Evolutionary conservation across 495 filamentous ascomycete species (phyloP).

Genomic region (Penicillium tannophilum): DNA sequence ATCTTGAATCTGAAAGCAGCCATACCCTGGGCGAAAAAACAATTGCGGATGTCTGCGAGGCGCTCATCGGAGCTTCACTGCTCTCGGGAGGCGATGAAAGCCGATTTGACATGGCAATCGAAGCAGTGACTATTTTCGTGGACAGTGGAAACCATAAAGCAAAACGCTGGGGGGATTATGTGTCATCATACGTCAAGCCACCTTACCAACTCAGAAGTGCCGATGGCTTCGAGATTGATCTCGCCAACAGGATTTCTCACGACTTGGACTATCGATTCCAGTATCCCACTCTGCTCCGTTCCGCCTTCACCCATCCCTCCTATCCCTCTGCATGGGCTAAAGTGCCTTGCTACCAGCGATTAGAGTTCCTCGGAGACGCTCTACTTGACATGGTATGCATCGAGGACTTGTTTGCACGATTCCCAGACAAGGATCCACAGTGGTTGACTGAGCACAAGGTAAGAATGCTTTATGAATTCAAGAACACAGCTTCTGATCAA

Average conservation of each 20-base stretch:
- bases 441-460: constrained; percentile 98
- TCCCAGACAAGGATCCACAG: constrained; percentile 82
- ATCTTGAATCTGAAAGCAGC: constrained; percentile 49
- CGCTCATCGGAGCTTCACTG: constrained; percentile 87
- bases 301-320: constrained; percentile 89
- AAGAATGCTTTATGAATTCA: constrained; percentile 3
- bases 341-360: constrained; percentile 85
- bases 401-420: constrained; percentile 73
- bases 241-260: constrained; percentile 64
- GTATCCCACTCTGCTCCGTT: constrained; percentile 74
- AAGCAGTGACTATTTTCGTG: constrained; percentile 79
- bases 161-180: constrained; percentile 71
- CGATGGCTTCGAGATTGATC: constrained; percentile 58
- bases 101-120: constrained; percentile 77
- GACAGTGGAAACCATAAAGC: constrained; percentile 66
- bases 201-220: constrained; percentile 63
- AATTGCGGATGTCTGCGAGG: constrained; percentile 97
- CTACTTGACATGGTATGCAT: constrained; percentile 88
- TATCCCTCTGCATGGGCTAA: constrained; percentile 70
- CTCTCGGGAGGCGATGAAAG: constrained; percentile 59
- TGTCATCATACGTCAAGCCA: constrained; percentile 67
- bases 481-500: constrained; percentile 7
- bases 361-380: constrained; percentile 93
- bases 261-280: constrained; percentile 80
- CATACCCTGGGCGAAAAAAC: constrained; percentile 85